phyloP scores from a whole-genome alignment of 805 yeast species.

The Zygosaccharomyces bisporus region DNA sequence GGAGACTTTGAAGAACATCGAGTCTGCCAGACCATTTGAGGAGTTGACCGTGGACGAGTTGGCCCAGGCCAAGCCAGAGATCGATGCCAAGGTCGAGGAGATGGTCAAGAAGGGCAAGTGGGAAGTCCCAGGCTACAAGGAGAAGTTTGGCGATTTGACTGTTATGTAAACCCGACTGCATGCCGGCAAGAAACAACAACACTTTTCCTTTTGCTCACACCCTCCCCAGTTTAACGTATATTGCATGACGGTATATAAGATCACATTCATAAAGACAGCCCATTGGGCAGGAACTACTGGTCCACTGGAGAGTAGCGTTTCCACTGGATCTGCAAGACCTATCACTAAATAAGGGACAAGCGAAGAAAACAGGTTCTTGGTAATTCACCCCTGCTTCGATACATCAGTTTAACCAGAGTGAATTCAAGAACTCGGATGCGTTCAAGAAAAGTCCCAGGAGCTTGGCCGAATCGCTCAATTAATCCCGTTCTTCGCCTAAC shows the following conservation, averaged over 20 bases:
- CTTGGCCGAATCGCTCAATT: too few species aligned
- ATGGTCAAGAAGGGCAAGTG: slow-evolving; percentile 96
- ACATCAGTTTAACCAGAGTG: too few species aligned
- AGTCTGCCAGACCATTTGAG: slow-evolving; percentile 95
- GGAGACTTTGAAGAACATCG: slow-evolving; percentile 88
- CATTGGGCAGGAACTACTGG: not conserved
- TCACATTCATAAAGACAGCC: slow-evolving; percentile 5
- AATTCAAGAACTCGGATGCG: too few species aligned
- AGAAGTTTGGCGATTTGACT: slow-evolving; percentile 95
- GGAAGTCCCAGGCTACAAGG: slow-evolving; percentile 97
- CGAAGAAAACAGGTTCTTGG: too few species aligned
- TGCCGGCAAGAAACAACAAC: not conserved
- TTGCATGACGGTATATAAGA: slow-evolving; percentile 9
- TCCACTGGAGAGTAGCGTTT: not conserved
- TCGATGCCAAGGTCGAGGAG: slow-evolving; percentile 90
- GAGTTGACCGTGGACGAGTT: slow-evolving; percentile 95
- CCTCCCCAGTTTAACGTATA: slow-evolving; percentile 1
- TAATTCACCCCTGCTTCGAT: too few species aligned
- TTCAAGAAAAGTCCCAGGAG: too few species aligned
- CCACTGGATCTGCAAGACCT: not conserved
- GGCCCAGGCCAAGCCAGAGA: slow-evolving; percentile 93
- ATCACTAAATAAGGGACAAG: too few species aligned
- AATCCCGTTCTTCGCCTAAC: too few species aligned
- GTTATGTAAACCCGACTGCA: slow-evolving; percentile 61
- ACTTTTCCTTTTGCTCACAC: not conserved